Evolutionary conservation across 108 stramenopile species (phyloP), one percentile per base, ranked within the genome.

Genomic region (Mediolabrus comicus): DNA sequence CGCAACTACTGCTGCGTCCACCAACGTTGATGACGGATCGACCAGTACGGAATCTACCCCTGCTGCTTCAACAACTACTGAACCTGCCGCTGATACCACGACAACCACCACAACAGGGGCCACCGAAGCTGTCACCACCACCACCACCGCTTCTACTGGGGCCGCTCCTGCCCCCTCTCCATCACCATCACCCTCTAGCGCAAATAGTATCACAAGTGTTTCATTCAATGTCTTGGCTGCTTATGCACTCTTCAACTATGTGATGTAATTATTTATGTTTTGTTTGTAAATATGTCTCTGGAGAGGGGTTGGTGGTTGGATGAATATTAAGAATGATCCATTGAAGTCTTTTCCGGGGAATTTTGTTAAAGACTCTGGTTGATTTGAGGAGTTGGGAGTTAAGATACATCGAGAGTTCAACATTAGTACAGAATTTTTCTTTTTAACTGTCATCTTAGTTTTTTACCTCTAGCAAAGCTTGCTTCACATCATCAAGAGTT

Each of bases 401-500:
- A n/a, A n/a, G n/a, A n/a, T n/a, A n/a, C n/a, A n/a, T n/a, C n/a
- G n/a, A n/a, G n/a, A n/a, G n/a, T n/a, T n/a, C n/a, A n/a, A n/a
- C n/a, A n/a, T n/a, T n/a, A n/a, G n/a, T n/a, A n/a, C n/a, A n/a
- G n/a, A n/a, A n/a, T n/a, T n/a, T n/a, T n/a, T n/a, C n/a, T n/a
- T n/a, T n/a, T n/a, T n/a, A n/a, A n/a, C n/a, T n/a, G n/a, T n/a
- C n/a, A 43, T 13, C 1, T 49, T 24, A 49, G 46, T 2, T 6
- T 46, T 82, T 84, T 9, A 91, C 75, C 74, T 88, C 87, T 12
- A 55, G 39, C 17, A 88, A 57, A 16, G 90, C 90, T 35, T 69
- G 69, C 28, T 72, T 53, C 14, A 91, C 77, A 61, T 91, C 90
- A 64, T 83, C 84, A 10, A 87, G 62, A 10, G 87, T 88, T 39